A percentile compares a stretch with the other conserved stretches of the same genome.
phyloP scores from a whole-genome alignment of 2,329 filamentous ascomycete species.

The Neurospora sp. region DNA sequence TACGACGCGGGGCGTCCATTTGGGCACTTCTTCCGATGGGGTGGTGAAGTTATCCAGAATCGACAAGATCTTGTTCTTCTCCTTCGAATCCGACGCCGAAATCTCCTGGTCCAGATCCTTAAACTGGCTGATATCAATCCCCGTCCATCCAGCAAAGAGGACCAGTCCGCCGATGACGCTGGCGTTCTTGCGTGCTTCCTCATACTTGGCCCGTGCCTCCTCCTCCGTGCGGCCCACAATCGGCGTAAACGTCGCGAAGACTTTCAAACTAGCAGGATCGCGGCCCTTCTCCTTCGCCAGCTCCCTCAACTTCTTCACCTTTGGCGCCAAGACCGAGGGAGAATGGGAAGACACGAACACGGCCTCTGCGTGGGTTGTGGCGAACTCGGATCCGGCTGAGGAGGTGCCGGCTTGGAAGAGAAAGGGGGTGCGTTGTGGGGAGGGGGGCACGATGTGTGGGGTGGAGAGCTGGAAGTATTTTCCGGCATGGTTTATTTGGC shows the following conservation, averaged over 20 bases:
- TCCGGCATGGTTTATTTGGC: constrained; percentile 42
- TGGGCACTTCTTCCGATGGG: constrained; percentile 31
- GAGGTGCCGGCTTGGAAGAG: constrained; percentile 46
- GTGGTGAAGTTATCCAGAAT: constrained; percentile 32
- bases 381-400: constrained; percentile 39
- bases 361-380: constrained; percentile 42
- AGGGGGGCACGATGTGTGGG: constrained; percentile 34
- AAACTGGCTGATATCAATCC: constrained; percentile 42
- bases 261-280: constrained; percentile 39
- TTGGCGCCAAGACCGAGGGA: constrained; percentile 32
- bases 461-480: constrained; percentile 33
- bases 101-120: constrained; percentile 40
- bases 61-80: constrained; percentile 35
- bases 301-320: constrained; percentile 38
- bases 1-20: constrained; percentile 34
- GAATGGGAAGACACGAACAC: constrained; percentile 43
- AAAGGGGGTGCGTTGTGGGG: constrained; percentile 39
- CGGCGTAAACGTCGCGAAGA: constrained; percentile 34
- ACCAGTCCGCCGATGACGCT: constrained; percentile 38
- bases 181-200: constrained; percentile 35
- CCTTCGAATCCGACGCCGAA: constrained; percentile 36
- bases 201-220: constrained; percentile 35
- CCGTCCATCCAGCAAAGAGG: constrained; percentile 41
- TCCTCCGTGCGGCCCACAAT: constrained; percentile 33
- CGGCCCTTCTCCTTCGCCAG: constrained; percentile 35